Evolutionary conservation across 805 yeast genomes (phyloP), one percentile per base, ranked within the genome.

Genomic region (Ogataea nitratoaversa): DNA sequence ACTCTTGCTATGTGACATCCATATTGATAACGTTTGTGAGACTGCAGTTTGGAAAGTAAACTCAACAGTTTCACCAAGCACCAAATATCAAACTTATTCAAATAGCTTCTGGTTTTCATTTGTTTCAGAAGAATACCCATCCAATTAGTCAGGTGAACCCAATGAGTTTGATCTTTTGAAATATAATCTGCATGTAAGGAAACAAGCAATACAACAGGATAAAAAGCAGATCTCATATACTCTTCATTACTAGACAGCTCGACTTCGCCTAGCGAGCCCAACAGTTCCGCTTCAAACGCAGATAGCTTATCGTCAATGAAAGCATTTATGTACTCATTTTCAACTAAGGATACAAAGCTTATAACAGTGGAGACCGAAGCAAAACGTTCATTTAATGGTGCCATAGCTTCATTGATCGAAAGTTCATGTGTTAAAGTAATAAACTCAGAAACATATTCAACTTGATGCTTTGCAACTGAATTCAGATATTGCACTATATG

Each of bases 101-200:
- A 37, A 8, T 39, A 46, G 2, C 32, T 27, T 12, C 42, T 46
- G 3, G 36, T 3, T 12, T 38, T 36, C 2, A 47, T 17, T 11
- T 44, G 38, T 11, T 34, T 25, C 4, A 36, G 6, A 4, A 57
- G 34, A 6, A 48, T 42, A 3, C 25, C 19, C 18, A 58, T 22
- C 65, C 65, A 60, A 24, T 49, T 51, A 8, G 36, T 36, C 3
- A 59, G 22, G 40, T 57, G 59, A 18, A 51, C 35, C 63, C 63
- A 59, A 36, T 56, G 54, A 11, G 18, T 19, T 7, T 4, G 7
- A 16, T 53, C 43, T 1, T 17, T 6, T 4, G 36, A 2, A 2
- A 56, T 37, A 13, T 24, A 22, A 1, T 40, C 40, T 5, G 42
- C 38, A 42, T 60, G 64, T 11, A 50, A 38, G 0, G 49, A 33